phyloP scores from a whole-genome alignment of 2,329 filamentous ascomycete genomes.

The Sporothrix pseudoabietina region DNA sequence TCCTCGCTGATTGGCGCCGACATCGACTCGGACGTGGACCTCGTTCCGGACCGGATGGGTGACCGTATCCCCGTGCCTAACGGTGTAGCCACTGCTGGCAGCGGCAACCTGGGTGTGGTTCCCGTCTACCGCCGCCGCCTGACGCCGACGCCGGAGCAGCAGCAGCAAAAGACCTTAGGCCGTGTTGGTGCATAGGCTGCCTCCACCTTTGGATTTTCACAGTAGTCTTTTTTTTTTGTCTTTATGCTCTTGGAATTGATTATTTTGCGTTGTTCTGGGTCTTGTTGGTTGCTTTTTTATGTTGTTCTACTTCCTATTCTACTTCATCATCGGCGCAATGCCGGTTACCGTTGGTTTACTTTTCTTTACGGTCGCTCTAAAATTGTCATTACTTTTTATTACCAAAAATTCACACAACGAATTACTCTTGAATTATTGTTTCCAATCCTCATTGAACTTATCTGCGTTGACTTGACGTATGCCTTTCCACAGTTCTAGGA shows the following conservation, averaged over 20 bases:
- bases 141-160: constrained; percentile 54
- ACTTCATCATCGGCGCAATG: background rate
- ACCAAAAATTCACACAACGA: background rate
- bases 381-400: background rate
- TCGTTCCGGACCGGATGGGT: constrained; percentile 65
- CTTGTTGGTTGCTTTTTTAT: background rate
- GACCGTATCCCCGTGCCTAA: constrained; percentile 54
- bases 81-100: constrained; percentile 36
- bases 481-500: no score
- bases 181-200: constrained; percentile 33
- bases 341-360: background rate
- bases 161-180: constrained; percentile 36
- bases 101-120: constrained; percentile 28
- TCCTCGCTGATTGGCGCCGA: background rate
- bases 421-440: background rate
- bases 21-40: constrained; percentile 51
- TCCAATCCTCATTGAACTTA: background rate
- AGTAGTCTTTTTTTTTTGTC: background rate
- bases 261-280: background rate
- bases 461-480: background rate
- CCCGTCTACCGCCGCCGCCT: constrained; percentile 42
- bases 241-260: background rate
- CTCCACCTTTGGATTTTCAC: background rate
- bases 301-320: background rate
- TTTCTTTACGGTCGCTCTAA: background rate